Evolutionary conservation across 2,329 filamentous ascomycete genomes (phyloP), one percentile per base, ranked within the genome.

Genomic region (Fusarium udum): DNA sequence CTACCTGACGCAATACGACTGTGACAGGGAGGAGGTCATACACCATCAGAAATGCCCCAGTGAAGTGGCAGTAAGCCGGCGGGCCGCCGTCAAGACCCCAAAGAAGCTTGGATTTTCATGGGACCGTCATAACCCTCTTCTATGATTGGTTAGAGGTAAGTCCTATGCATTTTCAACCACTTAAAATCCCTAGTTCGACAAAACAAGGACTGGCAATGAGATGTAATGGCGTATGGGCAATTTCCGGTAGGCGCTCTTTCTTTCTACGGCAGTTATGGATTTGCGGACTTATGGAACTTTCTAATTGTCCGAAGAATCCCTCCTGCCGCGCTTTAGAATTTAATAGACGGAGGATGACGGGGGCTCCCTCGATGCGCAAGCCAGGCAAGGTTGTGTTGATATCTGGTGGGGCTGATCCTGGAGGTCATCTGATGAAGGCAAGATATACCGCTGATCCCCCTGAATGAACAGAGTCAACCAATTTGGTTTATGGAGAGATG

Each of bases 91-190:
- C 22, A 16, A 42, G 40, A 42, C 2, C 40, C 40, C 14, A 42
- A n/a, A 42, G 40, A 11, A 16, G 40, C 22, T 11, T 42, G 40
- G 40, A 42, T n/a, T n/a, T 16, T n/a, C 22, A 42, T n/a, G 3
- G 0, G 1, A 6, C 22, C 9, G 40, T 1, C n/a, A 42, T 6
- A 3, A n/a, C 10, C 9, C 6, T n/a, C 22, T n/a, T 42, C 13
- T 42, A n/a, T 11, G n/a, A 16, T 15, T 42, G 22, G 22, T 10
- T 10, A n/a, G 22, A n/a, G 22, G 0, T n/a, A n/a, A 15, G 39
- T 14, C 1, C 22, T 16, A 42, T n/a, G 1, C 14, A 6, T n/a
- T 16, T 42, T 16, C 1, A 42, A 42, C 22, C 39, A n/a, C 13
- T 42, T 0, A 10, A 10, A 42, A 42, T 2, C 22, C 0, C 39